These are phyloP conservation scores for Trichophaea hybrida DNA, from an alignment of 2,329 filamentous ascomycete genomes.

Conservation along the genomic window DNA sequence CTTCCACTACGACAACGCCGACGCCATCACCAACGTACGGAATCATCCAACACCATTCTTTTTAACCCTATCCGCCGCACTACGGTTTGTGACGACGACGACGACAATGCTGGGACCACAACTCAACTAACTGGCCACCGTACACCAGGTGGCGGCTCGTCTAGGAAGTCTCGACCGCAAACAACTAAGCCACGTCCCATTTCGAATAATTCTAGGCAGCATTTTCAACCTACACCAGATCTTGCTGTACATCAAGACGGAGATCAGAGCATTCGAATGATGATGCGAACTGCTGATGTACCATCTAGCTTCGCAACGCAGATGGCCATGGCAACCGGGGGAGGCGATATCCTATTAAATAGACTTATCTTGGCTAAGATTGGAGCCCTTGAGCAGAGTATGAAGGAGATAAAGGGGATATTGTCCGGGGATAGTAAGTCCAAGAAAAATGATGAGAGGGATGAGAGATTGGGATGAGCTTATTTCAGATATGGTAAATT, in stretches of 20 bases:
- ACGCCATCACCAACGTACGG: conserved; percentile 49
- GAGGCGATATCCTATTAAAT: conserved; percentile 56
- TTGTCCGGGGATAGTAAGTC: no score
- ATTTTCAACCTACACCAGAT: conserved; percentile 40
- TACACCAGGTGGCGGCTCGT: background rate
- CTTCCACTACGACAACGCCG: background rate
- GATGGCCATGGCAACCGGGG: conserved; percentile 57
- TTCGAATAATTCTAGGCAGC: conserved; percentile 36
- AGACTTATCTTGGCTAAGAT: conserved; percentile 75
- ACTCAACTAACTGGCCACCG: background rate
- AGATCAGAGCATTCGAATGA: conserved; percentile 31
- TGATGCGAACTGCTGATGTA: conserved; percentile 49
- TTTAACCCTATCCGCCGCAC: conserved; percentile 52
- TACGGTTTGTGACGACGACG: background rate
- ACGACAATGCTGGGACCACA: background rate
- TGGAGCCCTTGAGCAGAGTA: conserved; percentile 84
- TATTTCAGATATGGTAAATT: no score
- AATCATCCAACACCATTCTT: conserved; percentile 70
- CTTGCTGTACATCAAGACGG: conserved; percentile 36
- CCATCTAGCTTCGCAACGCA: conserved; percentile 70
- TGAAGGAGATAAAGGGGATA: conserved; percentile 71
- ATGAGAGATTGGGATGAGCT: no score
- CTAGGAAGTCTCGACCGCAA: background rate
- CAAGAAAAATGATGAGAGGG: no score
- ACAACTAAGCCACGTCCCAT: conserved; percentile 40